Conservation (phyloP, 805 yeast genomes). For the Wickerhamiella shivajii region DNA sequence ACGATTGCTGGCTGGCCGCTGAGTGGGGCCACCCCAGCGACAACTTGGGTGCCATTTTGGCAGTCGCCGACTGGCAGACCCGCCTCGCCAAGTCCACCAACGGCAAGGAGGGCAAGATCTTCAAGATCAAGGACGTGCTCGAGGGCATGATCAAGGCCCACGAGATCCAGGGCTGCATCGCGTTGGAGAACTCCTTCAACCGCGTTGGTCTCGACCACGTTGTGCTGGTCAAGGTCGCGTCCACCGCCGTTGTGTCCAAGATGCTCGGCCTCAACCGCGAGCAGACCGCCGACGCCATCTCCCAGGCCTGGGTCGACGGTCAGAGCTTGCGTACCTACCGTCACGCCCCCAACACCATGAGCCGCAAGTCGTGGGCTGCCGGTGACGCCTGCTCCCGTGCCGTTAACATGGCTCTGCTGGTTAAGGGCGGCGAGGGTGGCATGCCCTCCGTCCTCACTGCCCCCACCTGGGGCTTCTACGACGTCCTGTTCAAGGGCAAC, state of each 20-base stretch:
- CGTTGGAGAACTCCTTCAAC: slow-evolving; percentile 46
- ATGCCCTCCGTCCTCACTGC: slow-evolving; percentile 46
- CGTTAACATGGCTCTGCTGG: slow-evolving; percentile 39
- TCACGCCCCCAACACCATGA: slow-evolving; percentile 50
- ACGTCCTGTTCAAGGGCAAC: slow-evolving; percentile 40
- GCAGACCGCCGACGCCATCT: slow-evolving; percentile 40
- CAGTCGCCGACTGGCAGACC: slow-evolving; percentile 42
- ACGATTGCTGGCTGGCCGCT: slow-evolving; percentile 55
- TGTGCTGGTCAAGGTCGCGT: slow-evolving; percentile 42
- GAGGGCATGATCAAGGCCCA: slow-evolving; percentile 50
- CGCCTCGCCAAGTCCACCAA: slow-evolving; percentile 30
- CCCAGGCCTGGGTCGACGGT: slow-evolving; percentile 51
- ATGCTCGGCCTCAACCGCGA: slow-evolving; percentile 36
- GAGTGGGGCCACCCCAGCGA: slow-evolving; percentile 60
- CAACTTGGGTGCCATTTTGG: slow-evolving; percentile 43
- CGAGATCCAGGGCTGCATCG: slow-evolving; percentile 46
- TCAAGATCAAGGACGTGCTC: slow-evolving; percentile 36
- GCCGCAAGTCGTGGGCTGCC: slow-evolving; percentile 55
- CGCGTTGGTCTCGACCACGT: slow-evolving; percentile 48
- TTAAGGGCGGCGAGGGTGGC: slow-evolving; percentile 38
- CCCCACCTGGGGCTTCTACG: slow-evolving; percentile 49
- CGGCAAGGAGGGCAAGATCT: slow-evolving; percentile 28
- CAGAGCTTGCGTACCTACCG: slow-evolving; percentile 45
- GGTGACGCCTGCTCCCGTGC: slow-evolving; percentile 50
- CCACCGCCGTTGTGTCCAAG: slow-evolving; percentile 44